Evolutionary conservation across 257 asterid genomes (phyloP).

Genomic region (Nicotiana otophora): DNA sequence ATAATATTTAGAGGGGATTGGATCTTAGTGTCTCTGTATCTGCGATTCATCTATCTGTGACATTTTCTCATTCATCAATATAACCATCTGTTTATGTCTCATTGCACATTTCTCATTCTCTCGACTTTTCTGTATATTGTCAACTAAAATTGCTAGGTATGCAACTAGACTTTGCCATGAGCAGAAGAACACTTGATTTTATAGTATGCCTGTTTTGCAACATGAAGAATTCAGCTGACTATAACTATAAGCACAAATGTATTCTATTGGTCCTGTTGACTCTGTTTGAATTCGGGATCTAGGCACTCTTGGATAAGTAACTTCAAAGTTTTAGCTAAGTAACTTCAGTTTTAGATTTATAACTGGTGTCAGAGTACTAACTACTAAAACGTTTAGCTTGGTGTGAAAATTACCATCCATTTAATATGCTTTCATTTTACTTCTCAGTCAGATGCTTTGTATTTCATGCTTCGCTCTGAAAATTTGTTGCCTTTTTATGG

Average conservation of each 20-base stretch:
- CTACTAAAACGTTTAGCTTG: not conserved
- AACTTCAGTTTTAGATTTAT: not conserved
- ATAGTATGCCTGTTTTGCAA: not conserved
- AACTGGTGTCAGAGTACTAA: not conserved
- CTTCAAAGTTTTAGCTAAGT: not conserved
- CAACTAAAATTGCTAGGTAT: not conserved
- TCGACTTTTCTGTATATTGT: not conserved
- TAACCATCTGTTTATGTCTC: not conserved
- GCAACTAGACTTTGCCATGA: not conserved
- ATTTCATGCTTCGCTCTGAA: not conserved
- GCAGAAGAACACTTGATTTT: not conserved
- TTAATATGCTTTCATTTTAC: not conserved
- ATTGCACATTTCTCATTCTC: not conserved
- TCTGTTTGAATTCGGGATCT: not conserved
- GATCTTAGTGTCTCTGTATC: not conserved
- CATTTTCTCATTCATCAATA: not conserved
- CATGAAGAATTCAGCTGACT: not conserved
- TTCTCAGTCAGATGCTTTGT: not conserved
- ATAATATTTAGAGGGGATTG: not conserved
- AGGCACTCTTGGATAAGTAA: not conserved
- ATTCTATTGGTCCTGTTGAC: not conserved
- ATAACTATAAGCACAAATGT: not conserved
- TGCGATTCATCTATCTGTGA: not conserved
- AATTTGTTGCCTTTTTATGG: slow-evolving; percentile 14
- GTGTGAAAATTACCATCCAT: not conserved